Base-by-base conservation (phyloP, 176 grass and related monocot genomes). In the Ensete glaucum region DNA sequence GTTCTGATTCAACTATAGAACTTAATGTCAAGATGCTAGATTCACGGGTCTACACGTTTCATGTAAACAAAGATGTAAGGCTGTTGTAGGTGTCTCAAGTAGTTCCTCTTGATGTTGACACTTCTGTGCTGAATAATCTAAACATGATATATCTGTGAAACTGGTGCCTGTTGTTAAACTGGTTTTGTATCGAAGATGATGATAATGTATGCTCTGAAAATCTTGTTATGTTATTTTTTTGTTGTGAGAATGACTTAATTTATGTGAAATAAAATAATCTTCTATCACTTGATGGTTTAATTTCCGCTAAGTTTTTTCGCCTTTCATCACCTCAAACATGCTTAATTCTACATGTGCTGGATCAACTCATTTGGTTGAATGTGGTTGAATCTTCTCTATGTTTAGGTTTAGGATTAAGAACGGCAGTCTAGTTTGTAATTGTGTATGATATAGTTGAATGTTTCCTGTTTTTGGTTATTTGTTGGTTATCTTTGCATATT, bases 21-120 rank as follows among this genome's bases (percentile, higher is more conserved):
- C 91, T 98, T 81, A 93, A 98, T 81, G 76, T 98, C 77, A 98
- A 98, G 79, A 93, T 90, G 49, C 70, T 98, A 54, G 94, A 98
- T 78, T 91, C 87, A 16, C 81, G 87, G 78, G 83, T 93, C 54
- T 78, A 93, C 71, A 98, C 90, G 17, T 79, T 91, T 72, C 73
- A 56, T 17, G 80, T 98, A 25, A 68, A 76, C 1, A 98, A 87
- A 81, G 83, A 89, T 80, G 90, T 91, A 85, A 88, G 49, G 9
- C 26, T 10, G 52, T 34, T 63, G 34, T 57, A n/a, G 19, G 17
- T n/a, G 8, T 51, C 25, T 20, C 15, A 51, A 70, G 34, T 16
- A 70, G 11, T 70, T 70, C 17, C 12, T 16, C 57, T 7, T 67
- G 64, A 67, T 14, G 24, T 34, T 67, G 57, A 60, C 20, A 60